Base-by-base conservation (phyloP, 2,329 filamentous ascomycete species). In the Hymenoscyphus linearis region DNA sequence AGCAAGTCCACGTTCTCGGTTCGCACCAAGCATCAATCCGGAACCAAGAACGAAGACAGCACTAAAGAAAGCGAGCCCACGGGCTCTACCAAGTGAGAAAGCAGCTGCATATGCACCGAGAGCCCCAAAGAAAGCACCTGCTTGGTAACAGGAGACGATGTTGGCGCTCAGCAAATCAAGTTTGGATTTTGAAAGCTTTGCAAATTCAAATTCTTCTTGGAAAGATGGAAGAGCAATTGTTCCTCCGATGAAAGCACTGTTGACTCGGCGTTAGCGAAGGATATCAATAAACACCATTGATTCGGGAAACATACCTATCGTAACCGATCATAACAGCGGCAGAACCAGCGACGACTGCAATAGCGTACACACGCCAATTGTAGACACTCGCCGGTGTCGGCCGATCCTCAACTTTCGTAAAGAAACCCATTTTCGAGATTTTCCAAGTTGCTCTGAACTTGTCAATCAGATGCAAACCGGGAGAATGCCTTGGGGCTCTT, bases 61-160 rank as follows among this genome's bases (percentile, higher is more conserved):
- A 2, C 80, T 76, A 71, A 86, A 88, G 54, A 85, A 65, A 65
- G 85, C 76, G 2, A 93, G 78, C 25, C 84, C 87, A 71, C 79
- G 82, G 69, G 83, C 84, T 25, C 89, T 82, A 31, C 89, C 89
- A 64, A 87, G 76, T 71, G 82, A 89, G 76, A 88, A 85, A 34
- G 82, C 85, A 36, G 84, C 81, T 9, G 78, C 80, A 67, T 89
- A 92, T 60, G 85, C 88, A 62, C 83, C 81, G 47, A 91, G 76
- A n/a, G 86, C 84, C 57, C 90, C 90, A 68, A 93, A 93, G 77
- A 95, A 93, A 62, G 89, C 89, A 62, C 90, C 90, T 10, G 90
- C 90, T 74, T 93, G 90, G 76, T 91, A 93, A 59, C 88, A 83
- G 27, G 87, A 91, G 57, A 92, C 89, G 64, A 93, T 91, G 73